A percentile compares a stretch with the other conserved stretches of the same genome.
phyloP scores from a whole-genome alignment of 2,329 filamentous ascomycete genomes.

The Ophiocordyceps australis region DNA sequence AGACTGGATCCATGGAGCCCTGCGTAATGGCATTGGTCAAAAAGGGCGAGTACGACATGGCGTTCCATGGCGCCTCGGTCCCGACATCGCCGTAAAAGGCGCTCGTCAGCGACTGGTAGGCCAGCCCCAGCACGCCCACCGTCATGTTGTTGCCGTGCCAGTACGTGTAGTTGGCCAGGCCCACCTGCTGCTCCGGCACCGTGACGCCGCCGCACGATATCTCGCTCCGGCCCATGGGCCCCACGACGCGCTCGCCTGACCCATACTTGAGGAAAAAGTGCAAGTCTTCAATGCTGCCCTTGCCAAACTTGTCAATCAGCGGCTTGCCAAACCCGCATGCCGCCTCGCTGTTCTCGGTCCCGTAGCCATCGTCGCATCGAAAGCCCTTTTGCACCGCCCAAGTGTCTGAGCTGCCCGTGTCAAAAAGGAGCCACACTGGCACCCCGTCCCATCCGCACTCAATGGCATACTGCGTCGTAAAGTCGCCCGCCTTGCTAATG shows the following conservation, averaged over 20 bases:
- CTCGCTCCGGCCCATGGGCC: conserved; percentile 26
- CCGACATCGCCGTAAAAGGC: conserved; percentile 21
- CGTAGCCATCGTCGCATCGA: conserved; percentile 18
- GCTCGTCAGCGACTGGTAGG: conserved; percentile 29
- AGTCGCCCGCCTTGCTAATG: conserved; percentile 16
- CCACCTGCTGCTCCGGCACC: conserved; percentile 26
- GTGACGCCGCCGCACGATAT: conserved; percentile 24
- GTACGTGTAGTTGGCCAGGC: conserved; percentile 27
- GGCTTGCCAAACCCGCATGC: conserved; percentile 22
- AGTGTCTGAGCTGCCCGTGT: conserved; percentile 33
- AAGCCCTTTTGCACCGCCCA: conserved; percentile 25
- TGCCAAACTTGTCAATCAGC: conserved; percentile 19
- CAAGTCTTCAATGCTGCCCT: conserved; percentile 17
- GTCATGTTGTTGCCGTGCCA: conserved; percentile 34
- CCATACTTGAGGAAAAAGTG: conserved; percentile 28
- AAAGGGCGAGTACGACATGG: conserved; percentile 26
- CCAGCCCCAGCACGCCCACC: conserved; percentile 30
- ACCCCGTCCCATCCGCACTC: conserved; percentile 19
- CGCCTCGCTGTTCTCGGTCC: conserved; percentile 10
- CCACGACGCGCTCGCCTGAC: conserved; percentile 27
- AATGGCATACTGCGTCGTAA: conserved; percentile 22
- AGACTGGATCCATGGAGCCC: conserved; percentile 23
- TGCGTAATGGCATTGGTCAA: conserved; percentile 28
- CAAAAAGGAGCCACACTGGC: conserved; percentile 23
- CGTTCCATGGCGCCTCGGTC: conserved; percentile 18